Base-by-base conservation (phyloP, 257 asterid genomes). In the Solanum chiquidenum region DNA sequence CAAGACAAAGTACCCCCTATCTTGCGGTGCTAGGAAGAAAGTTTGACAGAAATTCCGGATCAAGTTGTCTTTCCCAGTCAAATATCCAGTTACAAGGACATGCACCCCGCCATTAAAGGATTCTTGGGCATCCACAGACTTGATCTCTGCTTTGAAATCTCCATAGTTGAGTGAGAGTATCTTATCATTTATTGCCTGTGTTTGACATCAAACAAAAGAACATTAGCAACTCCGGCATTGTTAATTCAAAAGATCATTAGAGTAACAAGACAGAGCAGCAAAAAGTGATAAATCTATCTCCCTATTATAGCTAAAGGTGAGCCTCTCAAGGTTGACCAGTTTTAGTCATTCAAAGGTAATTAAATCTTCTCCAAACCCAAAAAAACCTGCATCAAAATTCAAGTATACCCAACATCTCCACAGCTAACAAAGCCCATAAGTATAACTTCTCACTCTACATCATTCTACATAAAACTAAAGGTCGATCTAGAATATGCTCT, bases 21-120 rank as follows among this genome's bases (percentile, higher is more conserved):
- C 98, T 88, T 97, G 99, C 58, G 99, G 99, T 23, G 99, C 99
- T 68, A 97, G 98, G 91, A 95, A 97, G 94, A 97, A 97, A 40
- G 94, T 84, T 84, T 97, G 99, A 31, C 98, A 88, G 90, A 97
- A 97, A 87, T 94, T 92, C 72, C 90, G 91, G 75, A 88, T 90
- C 88, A 91, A 85, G 85, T 89, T 89, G 87, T 94, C 97, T 76
- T 92, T 90, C 88, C 95, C 98, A 4, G 93, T 91, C 80, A 97
- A 89, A 86, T 89, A 91, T 72, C 99, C 99, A 76, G 99, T 97
- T 71, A 97, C 99, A 83, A 97, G 98, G 84, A 95, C 98, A 33
- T 92, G 93, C 71, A 97, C 97, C 64, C 98, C 99, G 21, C 96
- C 98, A 86, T 88, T 89, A 79, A 89, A 90, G 18, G 99, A 97